Base-by-base conservation (phyloP, 345 rosid genomes). In the Hibiscus syriacus region DNA sequence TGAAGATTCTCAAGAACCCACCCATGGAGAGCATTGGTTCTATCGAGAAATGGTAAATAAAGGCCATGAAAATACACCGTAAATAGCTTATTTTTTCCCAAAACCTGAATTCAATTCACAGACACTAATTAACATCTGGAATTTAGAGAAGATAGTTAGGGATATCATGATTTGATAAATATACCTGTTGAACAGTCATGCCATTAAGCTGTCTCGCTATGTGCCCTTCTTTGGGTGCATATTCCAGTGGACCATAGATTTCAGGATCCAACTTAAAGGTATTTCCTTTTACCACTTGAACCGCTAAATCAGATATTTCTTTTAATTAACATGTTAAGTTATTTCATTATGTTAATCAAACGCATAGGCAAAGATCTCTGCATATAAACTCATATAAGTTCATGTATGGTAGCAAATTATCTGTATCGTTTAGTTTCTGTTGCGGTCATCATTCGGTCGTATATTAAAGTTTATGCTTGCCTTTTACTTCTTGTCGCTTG, bases 221-320 rank as follows among this genome's bases (percentile, higher is more conserved):
- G 81, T 94, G 98, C 65, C 92, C 92, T 70, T 92, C 95, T 54
- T 84, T 86, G 23, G 92, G 86, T 34, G 97, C 98, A 4, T 97
- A 91, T 26, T 85, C 77, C 3, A 54, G 84, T 54, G 90, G 73
- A 41, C 98, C 99, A 60, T 91, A 91, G 57, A 80, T 79, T 46
- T 84, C 67, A 12, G 89, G 90, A 72, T 92, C 98, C 26, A 94
- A 93, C 32, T 82, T 85, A n/a, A n/a, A n/a, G n/a, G n/a, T n/a
- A n/a, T n/a, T n/a, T n/a, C n/a, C n/a, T n/a, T n/a, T n/a, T n/a
- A n/a, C n/a, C n/a, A n/a, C n/a, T n/a, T n/a, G n/a, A n/a, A n/a
- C n/a, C n/a, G n/a, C n/a, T n/a, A n/a, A n/a, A n/a, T n/a, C n/a
- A n/a, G n/a, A n/a, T n/a, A n/a, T n/a, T n/a, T n/a, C n/a, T n/a